Evolutionary conservation across 2,329 filamentous ascomycete species (phyloP).

Genomic region (Calycina marina): DNA sequence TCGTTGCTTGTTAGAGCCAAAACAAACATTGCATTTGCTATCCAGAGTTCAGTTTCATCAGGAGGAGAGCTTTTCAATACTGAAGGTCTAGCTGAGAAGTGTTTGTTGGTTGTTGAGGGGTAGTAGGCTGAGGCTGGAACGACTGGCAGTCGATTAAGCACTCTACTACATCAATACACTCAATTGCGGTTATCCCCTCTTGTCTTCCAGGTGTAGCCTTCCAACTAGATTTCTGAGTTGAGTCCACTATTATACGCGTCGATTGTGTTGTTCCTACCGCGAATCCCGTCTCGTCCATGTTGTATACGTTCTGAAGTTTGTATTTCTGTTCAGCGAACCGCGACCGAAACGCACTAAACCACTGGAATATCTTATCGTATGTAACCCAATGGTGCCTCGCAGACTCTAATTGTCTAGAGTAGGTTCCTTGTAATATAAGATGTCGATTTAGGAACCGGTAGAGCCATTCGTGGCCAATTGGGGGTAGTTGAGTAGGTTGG

Average conservation of each 20-base stretch:
- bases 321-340: neutral
- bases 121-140: too few relatives aligned
- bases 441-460: conserved; percentile 1
- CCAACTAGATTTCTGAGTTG: neutral
- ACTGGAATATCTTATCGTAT: neutral
- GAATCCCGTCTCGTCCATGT: conserved; percentile 1
- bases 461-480: conserved; percentile 1
- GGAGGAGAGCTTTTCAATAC: too few relatives aligned
- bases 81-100: too few relatives aligned
- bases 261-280: neutral
- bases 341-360: neutral
- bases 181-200: conserved; percentile 1
- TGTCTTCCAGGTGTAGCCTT: neutral
- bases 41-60: too few relatives aligned
- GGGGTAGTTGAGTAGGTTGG: neutral
- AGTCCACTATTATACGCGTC: neutral
- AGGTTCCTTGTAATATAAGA: conserved; percentile 1
- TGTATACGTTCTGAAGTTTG: neutral
- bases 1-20: too few relatives aligned
- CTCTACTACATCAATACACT: conserved; percentile 1
- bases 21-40: too few relatives aligned
- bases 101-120: too few relatives aligned
- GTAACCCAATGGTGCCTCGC: neutral
- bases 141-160: too few relatives aligned
- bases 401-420: conserved; percentile 1